These are phyloP conservation scores for Tagetes erecta DNA, from an alignment of 129 eudicot species.

Conservation along the genomic window DNA sequence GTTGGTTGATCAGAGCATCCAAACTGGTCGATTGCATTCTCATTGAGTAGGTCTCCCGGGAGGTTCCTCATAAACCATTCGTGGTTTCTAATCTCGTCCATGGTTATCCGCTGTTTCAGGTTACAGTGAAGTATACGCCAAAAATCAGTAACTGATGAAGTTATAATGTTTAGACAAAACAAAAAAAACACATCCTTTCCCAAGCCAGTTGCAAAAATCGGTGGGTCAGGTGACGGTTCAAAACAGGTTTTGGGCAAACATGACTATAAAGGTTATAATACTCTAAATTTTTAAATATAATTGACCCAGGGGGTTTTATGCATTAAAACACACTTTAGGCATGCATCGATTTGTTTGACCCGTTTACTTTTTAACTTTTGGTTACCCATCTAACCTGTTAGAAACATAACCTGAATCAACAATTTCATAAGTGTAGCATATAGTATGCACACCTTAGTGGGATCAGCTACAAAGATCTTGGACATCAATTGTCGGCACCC, in stretches of 20 bases:
- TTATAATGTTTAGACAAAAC: not conserved
- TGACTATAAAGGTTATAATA: not conserved
- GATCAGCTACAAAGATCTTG: conserved; percentile 82
- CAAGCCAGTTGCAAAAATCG: not conserved
- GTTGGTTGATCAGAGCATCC: conserved; percentile 69
- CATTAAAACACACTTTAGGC: not conserved
- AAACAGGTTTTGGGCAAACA: not conserved
- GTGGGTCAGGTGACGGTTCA: not conserved
- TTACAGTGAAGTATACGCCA: not conserved
- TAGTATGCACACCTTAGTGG: conserved; percentile 60
- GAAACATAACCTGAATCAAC: not conserved
- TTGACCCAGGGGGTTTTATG: not conserved
- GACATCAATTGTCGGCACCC: conserved; percentile 79
- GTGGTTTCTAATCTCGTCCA: conserved; percentile 69
- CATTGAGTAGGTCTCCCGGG: conserved; percentile 64
- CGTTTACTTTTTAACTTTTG: no score
- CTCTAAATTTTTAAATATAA: not conserved
- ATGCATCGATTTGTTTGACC: not conserved
- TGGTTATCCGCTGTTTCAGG: conserved; percentile 62
- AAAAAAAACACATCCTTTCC: not conserved
- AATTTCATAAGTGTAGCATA: not conserved
- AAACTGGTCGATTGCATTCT: conserved; percentile 51
- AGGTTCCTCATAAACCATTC: conserved; percentile 81
- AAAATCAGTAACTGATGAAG: conserved; percentile 8
- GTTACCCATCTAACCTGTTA: not conserved